Percentiles rank a stretch among this genome's conserved stretches.
Conservation (phyloP, 371 early-diverging fungal species). For the Coemansia sp. region DNA sequence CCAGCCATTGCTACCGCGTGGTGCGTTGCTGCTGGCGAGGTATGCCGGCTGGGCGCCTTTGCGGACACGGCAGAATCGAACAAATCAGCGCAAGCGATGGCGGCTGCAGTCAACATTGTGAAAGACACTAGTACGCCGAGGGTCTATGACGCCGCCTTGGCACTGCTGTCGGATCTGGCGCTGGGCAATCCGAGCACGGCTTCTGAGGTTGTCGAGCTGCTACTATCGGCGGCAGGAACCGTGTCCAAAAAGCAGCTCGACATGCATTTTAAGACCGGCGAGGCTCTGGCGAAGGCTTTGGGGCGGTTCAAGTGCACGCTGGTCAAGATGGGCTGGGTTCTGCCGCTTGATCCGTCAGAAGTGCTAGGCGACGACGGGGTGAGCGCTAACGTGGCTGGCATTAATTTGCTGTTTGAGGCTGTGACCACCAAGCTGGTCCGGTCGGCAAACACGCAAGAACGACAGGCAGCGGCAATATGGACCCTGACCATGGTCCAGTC, state of each 20-base stretch:
- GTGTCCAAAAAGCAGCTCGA: slow-evolving; percentile 75
- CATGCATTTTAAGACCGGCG: slow-evolving; percentile 80
- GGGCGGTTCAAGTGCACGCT: slow-evolving; percentile 73
- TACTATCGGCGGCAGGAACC: slow-evolving; percentile 62
- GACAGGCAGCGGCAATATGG: slow-evolving; percentile 87
- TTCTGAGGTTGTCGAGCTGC: slow-evolving; percentile 54
- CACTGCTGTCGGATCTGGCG: slow-evolving; percentile 69
- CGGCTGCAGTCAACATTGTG: not conserved
- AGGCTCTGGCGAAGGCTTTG: slow-evolving; percentile 67
- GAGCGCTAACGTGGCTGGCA: slow-evolving; percentile 7
- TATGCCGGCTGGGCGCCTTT: slow-evolving; percentile 9
- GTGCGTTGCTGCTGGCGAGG: slow-evolving; percentile 25
- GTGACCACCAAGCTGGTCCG: slow-evolving; percentile 32
- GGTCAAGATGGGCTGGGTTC: slow-evolving; percentile 66
- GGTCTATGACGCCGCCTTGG: slow-evolving; percentile 71
- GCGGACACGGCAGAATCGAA: not conserved
- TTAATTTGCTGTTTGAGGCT: slow-evolving; percentile 11
- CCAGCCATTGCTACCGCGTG: slow-evolving; percentile 14
- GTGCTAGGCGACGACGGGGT: slow-evolving; percentile 25
- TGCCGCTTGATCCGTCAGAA: slow-evolving; percentile 54
- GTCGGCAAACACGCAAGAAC: slow-evolving; percentile 50
- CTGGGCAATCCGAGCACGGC: slow-evolving; percentile 56
- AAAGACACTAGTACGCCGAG: slow-evolving; percentile 63
- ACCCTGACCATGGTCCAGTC: slow-evolving; percentile 79
- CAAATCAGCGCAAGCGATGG: slow-evolving; percentile 1